Percentiles rank a stretch among this genome's conserved stretches.
Evolutionary conservation across 2,329 filamentous ascomycete genomes (phyloP).

Genomic region (Arthrobotrys entomopaga): DNA sequence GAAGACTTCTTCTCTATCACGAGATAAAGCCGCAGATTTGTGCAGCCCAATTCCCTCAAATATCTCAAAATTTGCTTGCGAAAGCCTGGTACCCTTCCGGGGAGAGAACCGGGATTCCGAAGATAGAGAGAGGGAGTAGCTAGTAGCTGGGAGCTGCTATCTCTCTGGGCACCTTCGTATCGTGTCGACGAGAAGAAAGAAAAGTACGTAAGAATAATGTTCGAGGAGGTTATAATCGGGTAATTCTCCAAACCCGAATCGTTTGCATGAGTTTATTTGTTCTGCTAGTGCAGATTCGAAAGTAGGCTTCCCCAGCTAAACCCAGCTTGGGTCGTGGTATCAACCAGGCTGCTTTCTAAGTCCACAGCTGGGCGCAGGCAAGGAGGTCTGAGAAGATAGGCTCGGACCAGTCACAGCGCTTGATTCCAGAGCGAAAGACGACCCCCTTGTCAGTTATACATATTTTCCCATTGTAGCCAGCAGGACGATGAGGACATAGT

Average conservation of each 20-base stretch:
- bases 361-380: conserved; percentile 36
- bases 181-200: background rate
- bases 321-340: conserved; percentile 16
- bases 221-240: conserved; percentile 4
- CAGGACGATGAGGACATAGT: background rate
- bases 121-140: conserved; percentile 2
- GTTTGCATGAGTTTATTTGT: no score
- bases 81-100: conserved; percentile 35
- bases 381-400: conserved; percentile 37
- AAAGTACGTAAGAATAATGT: conserved; percentile 4
- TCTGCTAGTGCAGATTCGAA: no score
- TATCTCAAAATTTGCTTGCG: conserved; percentile 39
- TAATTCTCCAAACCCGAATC: no score
- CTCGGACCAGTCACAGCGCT: conserved; percentile 46
- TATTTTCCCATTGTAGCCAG: conserved; percentile 18
- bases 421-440: conserved; percentile 27
- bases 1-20: conserved; percentile 5
- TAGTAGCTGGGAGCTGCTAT: conserved; percentile 12
- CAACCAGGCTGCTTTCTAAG: conserved; percentile 33
- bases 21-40: conserved; percentile 25
- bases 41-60: conserved; percentile 49
- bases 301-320: no score
- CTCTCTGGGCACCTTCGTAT: background rate
- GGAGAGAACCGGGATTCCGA: conserved; percentile 20
- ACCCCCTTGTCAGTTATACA: conserved; percentile 9